Evolutionary conservation across 1,284 basidiomycete genomes (phyloP).

Genomic region (Hypsizygus ulmarius): DNA sequence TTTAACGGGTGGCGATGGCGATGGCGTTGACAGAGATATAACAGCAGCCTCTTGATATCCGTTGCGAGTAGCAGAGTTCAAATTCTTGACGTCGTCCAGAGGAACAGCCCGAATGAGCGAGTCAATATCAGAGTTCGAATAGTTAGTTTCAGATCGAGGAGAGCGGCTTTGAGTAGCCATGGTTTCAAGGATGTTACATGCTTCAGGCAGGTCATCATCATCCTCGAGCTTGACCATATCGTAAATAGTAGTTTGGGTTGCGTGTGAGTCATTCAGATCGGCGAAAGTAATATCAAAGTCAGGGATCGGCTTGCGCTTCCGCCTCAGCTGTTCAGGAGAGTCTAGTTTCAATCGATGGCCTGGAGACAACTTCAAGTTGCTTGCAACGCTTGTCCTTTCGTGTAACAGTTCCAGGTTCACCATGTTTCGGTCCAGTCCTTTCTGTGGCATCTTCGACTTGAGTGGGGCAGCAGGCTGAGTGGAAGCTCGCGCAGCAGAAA

Average conservation of each 20-base stretch:
- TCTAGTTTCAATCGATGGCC: constrained; percentile 49
- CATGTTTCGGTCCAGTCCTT: constrained; percentile 31
- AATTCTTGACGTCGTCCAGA: constrained; percentile 11
- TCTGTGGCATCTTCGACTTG: constrained; percentile 13
- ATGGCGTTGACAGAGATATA: background rate
- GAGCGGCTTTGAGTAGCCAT: background rate
- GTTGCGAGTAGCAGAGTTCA: background rate
- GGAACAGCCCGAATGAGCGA: constrained; percentile 18
- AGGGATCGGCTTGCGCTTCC: constrained; percentile 35
- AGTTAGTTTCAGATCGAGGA: constrained; percentile 14
- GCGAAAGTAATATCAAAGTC: constrained; percentile 56
- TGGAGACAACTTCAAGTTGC: constrained; percentile 38
- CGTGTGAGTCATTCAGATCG: constrained; percentile 36
- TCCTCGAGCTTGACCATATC: constrained; percentile 29
- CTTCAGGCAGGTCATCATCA: constrained; percentile 35
- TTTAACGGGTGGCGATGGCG: constrained; percentile 1
- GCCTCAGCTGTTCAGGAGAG: constrained; percentile 22
- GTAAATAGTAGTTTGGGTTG: constrained; percentile 14
- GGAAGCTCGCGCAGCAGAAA: constrained; percentile 3
- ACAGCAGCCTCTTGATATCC: background rate
- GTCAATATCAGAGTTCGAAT: constrained; percentile 21
- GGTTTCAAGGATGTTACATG: constrained; percentile 10
- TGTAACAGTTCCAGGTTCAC: constrained; percentile 46
- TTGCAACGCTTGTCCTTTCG: constrained; percentile 40
- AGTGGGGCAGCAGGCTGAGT: background rate